Evolutionary conservation across 176 grass and related monocot species (phyloP), one percentile per base, ranked within the genome.

Genomic region (Puccinellia tenuiflora): DNA sequence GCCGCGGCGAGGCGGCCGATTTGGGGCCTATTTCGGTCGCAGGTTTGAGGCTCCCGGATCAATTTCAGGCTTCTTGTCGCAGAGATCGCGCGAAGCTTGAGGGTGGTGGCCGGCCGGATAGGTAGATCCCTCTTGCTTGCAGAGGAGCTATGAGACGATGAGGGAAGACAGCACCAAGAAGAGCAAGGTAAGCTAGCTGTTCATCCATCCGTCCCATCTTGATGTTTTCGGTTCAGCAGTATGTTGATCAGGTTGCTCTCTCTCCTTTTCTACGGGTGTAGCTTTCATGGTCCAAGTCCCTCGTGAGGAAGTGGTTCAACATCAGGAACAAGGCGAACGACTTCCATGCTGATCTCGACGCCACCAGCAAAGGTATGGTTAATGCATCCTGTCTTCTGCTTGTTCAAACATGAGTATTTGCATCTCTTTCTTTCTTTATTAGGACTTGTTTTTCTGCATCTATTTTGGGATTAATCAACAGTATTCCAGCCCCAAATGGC

Each of bases 221-320:
- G 33, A 50, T 64, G 61, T 70, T 84, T 69, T 78, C 54, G 28
- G 64, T 59, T 68, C 9, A 78, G 75, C 51, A 59, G 12, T 79
- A 62, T 57, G 76, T 80, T 77, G 40, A 55, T 72, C 43, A 85
- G 75, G 67, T 79, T 85, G 59, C 68, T 91, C 55, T 57, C 68
- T 46, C 22, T 25, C 15, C n/a, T 70, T 66, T 46, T 26, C 69
- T 84, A 79, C 73, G 60, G 29, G n/a, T 50, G 85, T 82, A 99
- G 91, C 86, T 96, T 34, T 99, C 96, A 15, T 96, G 96, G 96
- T 99, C 97, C 34, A 99, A 90, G 86, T 93, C 93, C 15, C 81
- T 97, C 42, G 93, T 96, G 28, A 90, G 89, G 89, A 99, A 99
- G 87, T 96, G 91, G 97, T 88, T 99, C 88, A 96, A 99, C 77